Evolutionary conservation across 2,329 filamentous ascomycete genomes (phyloP), one percentile per base, ranked within the genome.

Genomic region (Hymenoscyphus occultus): DNA sequence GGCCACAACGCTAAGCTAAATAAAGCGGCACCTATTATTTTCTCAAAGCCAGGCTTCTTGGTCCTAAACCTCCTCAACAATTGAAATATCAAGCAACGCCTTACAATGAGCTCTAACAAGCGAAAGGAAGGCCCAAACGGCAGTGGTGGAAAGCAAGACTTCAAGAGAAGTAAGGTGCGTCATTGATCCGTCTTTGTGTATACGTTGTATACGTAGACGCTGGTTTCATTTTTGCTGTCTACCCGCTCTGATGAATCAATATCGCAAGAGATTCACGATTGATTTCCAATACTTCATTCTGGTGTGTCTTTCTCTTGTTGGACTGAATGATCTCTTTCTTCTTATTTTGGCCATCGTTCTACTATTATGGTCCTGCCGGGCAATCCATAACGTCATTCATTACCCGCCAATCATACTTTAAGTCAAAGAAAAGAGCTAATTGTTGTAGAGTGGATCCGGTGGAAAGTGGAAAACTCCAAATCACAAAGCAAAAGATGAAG

Each of bases 401-500:
- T 12, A 22, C n/a, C 12, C 12, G 22, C 7, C 10, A 61, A n/a
- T 35, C 48, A 5, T 35, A n/a, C n/a, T 57, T n/a, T 5, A 57
- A 35, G 56, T 39, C 32, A n/a, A 16, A 9, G 5, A 22, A 42
- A 10, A 22, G 42, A 32, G 22, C 60, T 64, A 42, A 59, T 42
- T 40, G 60, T 22, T 42, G 3, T 64, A 77, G 75, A 71, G 81
- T 42, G 84, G 85, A 64, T 82, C 79, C 64, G 78, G 78, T 64
- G 78, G 78, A 12, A 85, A 81, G 74, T 89, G 86, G 86, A 82
- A 83, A 73, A 89, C 86, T 32, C 79, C 86, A 14, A 82, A 86
- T 66, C 85, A 88, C 57, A 80, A 82, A 71, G 77, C 78, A 40
- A 87, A 83, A 72, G 70, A 79, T 56, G 78, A 78, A 22, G 75